Evolutionary conservation across 1,139 yeast species (phyloP), one percentile per base, ranked within the genome.

Genomic region (Pichia sp.): DNA sequence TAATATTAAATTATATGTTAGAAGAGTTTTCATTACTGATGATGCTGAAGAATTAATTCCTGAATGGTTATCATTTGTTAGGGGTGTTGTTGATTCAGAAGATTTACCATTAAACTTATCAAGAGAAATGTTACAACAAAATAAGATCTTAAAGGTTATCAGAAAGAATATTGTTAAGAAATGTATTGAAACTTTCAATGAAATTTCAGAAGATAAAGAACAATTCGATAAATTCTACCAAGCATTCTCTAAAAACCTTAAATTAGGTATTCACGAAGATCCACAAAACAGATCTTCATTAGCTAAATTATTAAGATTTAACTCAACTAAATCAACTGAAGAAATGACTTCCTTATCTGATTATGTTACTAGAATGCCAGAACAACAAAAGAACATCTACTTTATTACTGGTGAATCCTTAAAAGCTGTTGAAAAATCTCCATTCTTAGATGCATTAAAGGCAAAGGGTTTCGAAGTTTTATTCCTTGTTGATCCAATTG

Each of bases 11-110:
- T 82, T 94, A 64, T 94, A 94, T 74, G 99, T 94, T 56, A 90
- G 98, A 73, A 95, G 98, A 76, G 99, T 94, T 60, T 94, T 94
- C 84, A 94, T 94, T 71, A 94, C 98, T 56, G 99, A 94, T 66
- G 99, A 94, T 62, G 97, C 97, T 64, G 97, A 92, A 72, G 98
- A 94, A 67, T 84, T 94, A 67, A 89, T 94, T 58, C 99, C 99
- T 67, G 98, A 92, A 73, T 94, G 98, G 98, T 84, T 92, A 68
- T 75, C 90, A 52, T 94, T 94, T 71, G 87, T 94, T 65, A 90
- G 78, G 77, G 99, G 99, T 82, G 98, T 94, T 69, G 99, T 94
- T 55, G 99, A 94, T 76, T 89, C 97, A 61, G 98, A 94, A 78
- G 99, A 94, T 74, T 80, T 94, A 72, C 99, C 99, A 72, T 86